A percentile compares a stretch with the other conserved stretches of the same genome.
Conservation (phyloP, 108 stramenopile genomes). For the Seminavis robusta region DNA sequence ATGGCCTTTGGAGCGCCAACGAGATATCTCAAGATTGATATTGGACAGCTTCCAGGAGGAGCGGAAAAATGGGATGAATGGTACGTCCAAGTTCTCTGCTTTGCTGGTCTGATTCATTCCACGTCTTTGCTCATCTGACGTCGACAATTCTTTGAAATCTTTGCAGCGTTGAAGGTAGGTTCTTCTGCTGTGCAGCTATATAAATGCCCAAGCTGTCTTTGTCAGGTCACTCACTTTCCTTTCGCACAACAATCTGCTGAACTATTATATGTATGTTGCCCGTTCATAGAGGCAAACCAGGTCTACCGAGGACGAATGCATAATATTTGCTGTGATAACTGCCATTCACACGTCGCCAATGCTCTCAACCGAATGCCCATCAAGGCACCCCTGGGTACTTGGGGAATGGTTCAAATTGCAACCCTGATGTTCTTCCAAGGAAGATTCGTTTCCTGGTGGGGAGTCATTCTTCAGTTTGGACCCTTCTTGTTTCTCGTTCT, state of each 20-base stretch:
- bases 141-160: too few relatives aligned
- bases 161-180: too few relatives aligned
- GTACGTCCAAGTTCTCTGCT: too few relatives aligned
- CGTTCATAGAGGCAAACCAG: constrained; percentile 67
- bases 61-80: constrained; percentile 24
- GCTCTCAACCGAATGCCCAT: constrained; percentile 85
- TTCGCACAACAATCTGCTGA: constrained; percentile 39
- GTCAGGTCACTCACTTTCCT: neutral
- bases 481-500: constrained; percentile 53
- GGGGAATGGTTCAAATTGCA: constrained; percentile 95
- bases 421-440: constrained; percentile 88
- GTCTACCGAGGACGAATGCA: constrained; percentile 91
- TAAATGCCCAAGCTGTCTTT: too few relatives aligned
- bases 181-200: too few relatives aligned
- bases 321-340: constrained; percentile 87
- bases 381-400: constrained; percentile 51
- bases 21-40: constrained; percentile 46
- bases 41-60: constrained; percentile 25
- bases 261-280: constrained; percentile 43
- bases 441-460: constrained; percentile 56
- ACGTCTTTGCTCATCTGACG: too few relatives aligned
- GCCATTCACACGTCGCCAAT: constrained; percentile 95
- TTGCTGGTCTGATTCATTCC: too few relatives aligned
- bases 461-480: constrained; percentile 57
- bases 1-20: constrained; percentile 82